These are phyloP conservation scores for Dipodascopsis uninucleata DNA, from an alignment of 805 yeast genomes.

Conservation along the genomic window DNA sequence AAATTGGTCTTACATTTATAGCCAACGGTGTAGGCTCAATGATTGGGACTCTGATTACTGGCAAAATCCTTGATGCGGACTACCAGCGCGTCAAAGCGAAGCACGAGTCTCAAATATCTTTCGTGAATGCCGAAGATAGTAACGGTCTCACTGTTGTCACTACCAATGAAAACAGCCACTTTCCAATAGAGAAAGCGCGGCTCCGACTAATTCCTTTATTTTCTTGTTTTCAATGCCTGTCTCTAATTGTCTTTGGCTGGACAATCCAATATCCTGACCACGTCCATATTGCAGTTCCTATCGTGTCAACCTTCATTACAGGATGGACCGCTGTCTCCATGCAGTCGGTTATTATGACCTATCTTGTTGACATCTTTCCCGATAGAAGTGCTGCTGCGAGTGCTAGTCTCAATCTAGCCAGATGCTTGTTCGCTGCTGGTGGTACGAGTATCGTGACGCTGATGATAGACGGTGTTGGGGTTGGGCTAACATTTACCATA, in stretches of 20 bases:
- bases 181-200: constrained; percentile 26
- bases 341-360: constrained; percentile 49
- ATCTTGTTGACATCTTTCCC: constrained; percentile 76
- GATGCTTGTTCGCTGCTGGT: constrained; percentile 72
- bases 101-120: neutral
- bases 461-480: constrained; percentile 55
- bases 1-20: constrained; percentile 67
- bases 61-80: constrained; percentile 43
- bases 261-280: constrained; percentile 8
- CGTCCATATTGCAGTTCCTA: constrained; percentile 21
- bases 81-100: constrained; percentile 9
- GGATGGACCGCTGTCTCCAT: constrained; percentile 15
- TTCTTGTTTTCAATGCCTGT: constrained; percentile 1
- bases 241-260: constrained; percentile 27
- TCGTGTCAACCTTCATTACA: constrained; percentile 14
- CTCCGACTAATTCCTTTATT: constrained; percentile 4
- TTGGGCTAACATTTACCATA: constrained; percentile 78
- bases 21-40: constrained; percentile 73
- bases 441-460: constrained; percentile 62
- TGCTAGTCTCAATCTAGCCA: constrained; percentile 63
- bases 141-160: neutral
- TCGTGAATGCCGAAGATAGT: neutral
- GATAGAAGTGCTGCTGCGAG: constrained; percentile 67
- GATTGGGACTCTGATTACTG: constrained; percentile 57
- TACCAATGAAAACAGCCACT: constrained; percentile 9